Base-by-base conservation (phyloP, 345 rosid genomes). In the Salix udensis region DNA sequence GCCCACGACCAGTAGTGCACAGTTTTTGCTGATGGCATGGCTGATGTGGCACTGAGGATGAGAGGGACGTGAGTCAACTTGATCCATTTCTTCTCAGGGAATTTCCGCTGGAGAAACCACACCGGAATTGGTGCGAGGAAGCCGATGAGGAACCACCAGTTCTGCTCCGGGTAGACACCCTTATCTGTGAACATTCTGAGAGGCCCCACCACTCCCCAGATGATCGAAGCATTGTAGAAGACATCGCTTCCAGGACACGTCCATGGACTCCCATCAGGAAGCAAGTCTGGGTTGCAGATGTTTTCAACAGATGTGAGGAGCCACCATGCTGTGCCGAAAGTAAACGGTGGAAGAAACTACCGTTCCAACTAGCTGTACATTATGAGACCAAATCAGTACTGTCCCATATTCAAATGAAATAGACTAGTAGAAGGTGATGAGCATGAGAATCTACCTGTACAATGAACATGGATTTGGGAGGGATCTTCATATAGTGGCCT, bases 401-500 rank as follows among this genome's bases (percentile, higher is more conserved):
- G 13, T 44, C 16, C 50, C 3, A 44, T 44, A 44, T 44, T 1
- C 4, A 44, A 44, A 44, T 44, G 50, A 13, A 44, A 44, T 44
- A 44, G 16, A 44, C 50, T 44, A 11, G 50, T 44, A 13, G 16
- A 44, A 10, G 16, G 50, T 13, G 65, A 4, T 48, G 2, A n/a
- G 7, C 10, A 65, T 31, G 3, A 10, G 15, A 1, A 44, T 44
- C 50, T 80, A 88, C 89, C 92, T 94, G 97, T 65, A 82, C 93
- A 24, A 85, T 30, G 83, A 94, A 94, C 97, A 94, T 94, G 36
- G 94, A 85, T 76, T 69, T 90, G 6, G 97, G 98, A 46, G 97
- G 96, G 72, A 94, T 73, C 87, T 94, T 94, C 97, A 92, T 92
- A 71, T 94, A 92, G 78, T 94, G 97, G 23, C 97, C 98, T 65